Evolutionary conservation across 768 basidiomycete genomes (phyloP), one percentile per base, ranked within the genome.

Genomic region (Boletus sp.): DNA sequence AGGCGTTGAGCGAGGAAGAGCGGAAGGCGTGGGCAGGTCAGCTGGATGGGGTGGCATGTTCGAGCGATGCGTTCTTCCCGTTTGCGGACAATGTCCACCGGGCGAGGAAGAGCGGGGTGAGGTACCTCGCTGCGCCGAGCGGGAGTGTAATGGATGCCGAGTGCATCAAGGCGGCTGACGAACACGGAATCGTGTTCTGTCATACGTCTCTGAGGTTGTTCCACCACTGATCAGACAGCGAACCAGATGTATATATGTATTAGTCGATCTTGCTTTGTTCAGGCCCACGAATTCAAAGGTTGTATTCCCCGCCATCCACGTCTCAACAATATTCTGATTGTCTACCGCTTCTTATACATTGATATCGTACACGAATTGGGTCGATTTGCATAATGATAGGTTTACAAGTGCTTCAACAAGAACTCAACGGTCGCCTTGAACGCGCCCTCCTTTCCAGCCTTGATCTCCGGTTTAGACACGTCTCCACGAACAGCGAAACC

Each of bases 21-120:
- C 87, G 83, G 70, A 83, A 78, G 67, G 82, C 83, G 51, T 95
- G 94, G 83, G 84, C 83, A 50, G 73, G 64, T 46, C 76, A 87
- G 75, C 76, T 98, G 55, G 86, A 88, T 57, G 90, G 85, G 20
- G 96, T 98, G 50, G 86, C 90, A 7, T 96, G 97, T 75, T 91
- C 92, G 33, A 94, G 92, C 58, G 97, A 99, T 63, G 97, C 96
- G 50, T 99, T 99, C 83, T 98, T 98, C 94, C 97, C 97, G 17
- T 98, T 98, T 85, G 83, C 96, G 12, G 97, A 99, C 69, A 99
- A 98, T 65, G 96, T 99, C 35, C 91, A 98, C 70, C 81, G 97
- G 45, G 92, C 93, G 50, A 80, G 83, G 73, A 88, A 90, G 80
- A 95, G 93, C 59, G 97, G 97, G 0, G 95, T 94, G 48, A 84